Percentiles rank a stretch among this genome's conserved stretches.
These are phyloP conservation scores for Fusarium graminum DNA, from an alignment of 2,329 filamentous ascomycete genomes.

Conservation along the genomic window DNA sequence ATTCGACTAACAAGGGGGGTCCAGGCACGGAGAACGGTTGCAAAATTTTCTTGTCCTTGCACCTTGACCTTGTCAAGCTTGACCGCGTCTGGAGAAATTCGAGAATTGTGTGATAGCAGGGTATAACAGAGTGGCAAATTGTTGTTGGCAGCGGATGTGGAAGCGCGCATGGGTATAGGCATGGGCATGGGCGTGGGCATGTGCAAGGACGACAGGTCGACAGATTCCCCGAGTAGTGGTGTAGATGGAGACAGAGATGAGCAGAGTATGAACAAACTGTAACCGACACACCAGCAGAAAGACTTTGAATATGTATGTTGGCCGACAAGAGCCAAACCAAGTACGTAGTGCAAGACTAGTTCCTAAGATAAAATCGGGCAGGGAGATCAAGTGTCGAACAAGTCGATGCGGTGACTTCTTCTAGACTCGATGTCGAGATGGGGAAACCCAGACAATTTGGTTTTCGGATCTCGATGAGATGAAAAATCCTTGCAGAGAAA, in stretches of 20 bases:
- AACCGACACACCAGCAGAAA: slow-evolving; percentile 17
- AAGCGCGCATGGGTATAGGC: slow-evolving; percentile 46
- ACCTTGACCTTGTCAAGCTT: slow-evolving; percentile 20
- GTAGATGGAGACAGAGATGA: slow-evolving; percentile 32
- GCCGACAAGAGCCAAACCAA: slow-evolving; percentile 1
- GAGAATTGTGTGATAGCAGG: slow-evolving; percentile 49
- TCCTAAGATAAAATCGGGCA: slow-evolving; percentile 10
- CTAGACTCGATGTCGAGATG: slow-evolving; percentile 36
- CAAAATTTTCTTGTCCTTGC: slow-evolving; percentile 39
- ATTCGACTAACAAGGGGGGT: slow-evolving; percentile 40
- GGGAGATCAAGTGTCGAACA: slow-evolving; percentile 15
- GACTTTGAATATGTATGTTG: slow-evolving; percentile 5
- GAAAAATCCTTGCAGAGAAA: slow-evolving; percentile 39
- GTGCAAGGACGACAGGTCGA: slow-evolving; percentile 49
- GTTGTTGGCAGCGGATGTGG: slow-evolving; percentile 36
- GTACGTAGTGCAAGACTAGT: slow-evolving; percentile 20
- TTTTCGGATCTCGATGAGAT: slow-evolving; percentile 42
- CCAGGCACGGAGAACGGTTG: slow-evolving; percentile 28
- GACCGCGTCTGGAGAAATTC: slow-evolving; percentile 44
- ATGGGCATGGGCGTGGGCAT: slow-evolving; percentile 40
- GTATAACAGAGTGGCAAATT: slow-evolving; percentile 49
- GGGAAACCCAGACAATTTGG: slow-evolving; percentile 24
- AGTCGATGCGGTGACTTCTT: slow-evolving; percentile 25
- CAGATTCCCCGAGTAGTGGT: slow-evolving; percentile 44
- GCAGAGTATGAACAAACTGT: slow-evolving; percentile 25